A percentile compares a stretch with the other conserved stretches of the same genome.
phyloP scores from a whole-genome alignment of 225 moss, liverwort and hornwort species.

The Pseudoscleropodium purum region DNA sequence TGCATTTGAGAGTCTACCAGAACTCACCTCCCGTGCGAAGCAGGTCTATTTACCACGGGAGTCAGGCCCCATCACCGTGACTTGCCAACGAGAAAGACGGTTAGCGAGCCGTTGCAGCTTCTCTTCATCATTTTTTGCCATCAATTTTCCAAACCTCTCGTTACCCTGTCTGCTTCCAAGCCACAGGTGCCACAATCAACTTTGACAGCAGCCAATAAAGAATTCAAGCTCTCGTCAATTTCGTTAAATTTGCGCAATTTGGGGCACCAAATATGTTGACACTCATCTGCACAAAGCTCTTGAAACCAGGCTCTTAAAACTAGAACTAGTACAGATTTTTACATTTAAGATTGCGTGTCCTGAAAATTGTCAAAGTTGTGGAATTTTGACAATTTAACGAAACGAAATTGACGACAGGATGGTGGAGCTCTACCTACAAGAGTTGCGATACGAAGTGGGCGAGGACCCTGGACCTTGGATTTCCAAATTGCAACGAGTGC shows the following conservation, averaged over 20 bases:
- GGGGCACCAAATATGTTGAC: not conserved
- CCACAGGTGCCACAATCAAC: not conserved
- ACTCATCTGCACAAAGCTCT: not conserved
- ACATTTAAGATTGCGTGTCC: too few relatives aligned
- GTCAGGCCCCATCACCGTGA: not conserved
- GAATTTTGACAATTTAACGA: too few relatives aligned
- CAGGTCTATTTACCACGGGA: not conserved
- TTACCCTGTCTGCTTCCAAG: not conserved
- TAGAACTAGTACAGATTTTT: too few relatives aligned
- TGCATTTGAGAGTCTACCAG: not conserved
- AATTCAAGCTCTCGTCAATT: not conserved
- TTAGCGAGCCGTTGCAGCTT: not conserved
- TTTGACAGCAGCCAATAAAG: too few relatives aligned
- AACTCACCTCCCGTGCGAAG: not conserved
- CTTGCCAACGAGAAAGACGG: not conserved
- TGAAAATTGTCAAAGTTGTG: too few relatives aligned
- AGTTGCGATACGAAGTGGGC: slow-evolving; percentile 12
- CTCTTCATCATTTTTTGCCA: not conserved
- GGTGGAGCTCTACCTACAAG: slow-evolving; percentile 16
- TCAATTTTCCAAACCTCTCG: not conserved
- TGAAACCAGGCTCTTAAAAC: not conserved
- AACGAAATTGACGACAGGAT: not conserved
- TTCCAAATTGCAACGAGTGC: slow-evolving; percentile 19
- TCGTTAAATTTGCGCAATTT: not conserved
- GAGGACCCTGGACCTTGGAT: slow-evolving; percentile 17